Conservation (phyloP, 2,329 filamentous ascomycete species). For the Sclerotinia trifoliorum region DNA sequence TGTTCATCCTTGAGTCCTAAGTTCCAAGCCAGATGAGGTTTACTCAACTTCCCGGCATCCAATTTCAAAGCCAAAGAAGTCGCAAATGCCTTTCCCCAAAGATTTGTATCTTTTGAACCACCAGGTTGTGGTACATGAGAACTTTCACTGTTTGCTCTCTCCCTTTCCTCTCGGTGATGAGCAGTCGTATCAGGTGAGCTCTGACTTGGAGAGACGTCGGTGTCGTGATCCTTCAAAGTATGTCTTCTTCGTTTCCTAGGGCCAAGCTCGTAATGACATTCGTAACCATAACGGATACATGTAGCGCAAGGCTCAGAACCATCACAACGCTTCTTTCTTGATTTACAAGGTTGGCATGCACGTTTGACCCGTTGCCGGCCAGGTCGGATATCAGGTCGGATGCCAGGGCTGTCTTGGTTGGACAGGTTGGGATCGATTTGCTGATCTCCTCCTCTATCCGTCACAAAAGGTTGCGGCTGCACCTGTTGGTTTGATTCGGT, state of each 20-base stretch:
- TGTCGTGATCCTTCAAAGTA: conserved; percentile 16
- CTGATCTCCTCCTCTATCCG: conserved; percentile 6
- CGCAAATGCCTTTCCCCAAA: conserved; percentile 21
- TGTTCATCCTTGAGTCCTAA: conserved; percentile 36
- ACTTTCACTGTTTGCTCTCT: conserved; percentile 17
- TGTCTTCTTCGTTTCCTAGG: conserved; percentile 19
- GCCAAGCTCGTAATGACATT: conserved; percentile 21
- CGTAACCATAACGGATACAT: conserved; percentile 17
- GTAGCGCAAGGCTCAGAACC: conserved; percentile 21
- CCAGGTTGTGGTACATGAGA: background rate
- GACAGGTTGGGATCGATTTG: conserved; percentile 1
- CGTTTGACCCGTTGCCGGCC: conserved; percentile 21
- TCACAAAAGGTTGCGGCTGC: background rate
- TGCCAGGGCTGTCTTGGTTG: conserved; percentile 7
- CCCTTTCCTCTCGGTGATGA: conserved; percentile 15
- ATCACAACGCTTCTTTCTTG: conserved; percentile 23
- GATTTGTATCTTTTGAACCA: conserved; percentile 3
- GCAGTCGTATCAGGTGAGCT: conserved; percentile 20
- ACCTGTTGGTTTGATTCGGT: background rate
- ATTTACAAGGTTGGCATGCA: conserved; percentile 23
- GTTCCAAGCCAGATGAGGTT: conserved; percentile 43
- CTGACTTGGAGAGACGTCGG: conserved; percentile 18
- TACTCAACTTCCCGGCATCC: conserved; percentile 19
- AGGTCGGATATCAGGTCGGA: conserved; percentile 23
- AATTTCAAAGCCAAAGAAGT: conserved; percentile 18